Evolutionary conservation across 441 rosid species (phyloP).

Genomic region (Lagerstroemia fauriei): DNA sequence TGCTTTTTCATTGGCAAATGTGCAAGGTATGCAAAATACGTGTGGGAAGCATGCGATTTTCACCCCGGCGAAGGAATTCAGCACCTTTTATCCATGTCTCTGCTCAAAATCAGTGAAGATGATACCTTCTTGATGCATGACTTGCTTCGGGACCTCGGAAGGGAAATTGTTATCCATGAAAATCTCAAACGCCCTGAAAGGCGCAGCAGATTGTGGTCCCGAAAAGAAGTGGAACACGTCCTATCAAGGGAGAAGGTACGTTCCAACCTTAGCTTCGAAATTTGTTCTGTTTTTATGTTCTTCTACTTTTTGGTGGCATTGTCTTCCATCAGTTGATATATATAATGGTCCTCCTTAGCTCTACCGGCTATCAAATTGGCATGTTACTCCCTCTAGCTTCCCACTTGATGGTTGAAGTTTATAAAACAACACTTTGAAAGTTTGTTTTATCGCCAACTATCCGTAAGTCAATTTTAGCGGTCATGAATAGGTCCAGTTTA

Average conservation of each 20-base stretch:
- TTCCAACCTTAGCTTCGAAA: no score
- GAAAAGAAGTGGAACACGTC: background rate
- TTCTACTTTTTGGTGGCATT: no score
- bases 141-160: conserved; percentile 20
- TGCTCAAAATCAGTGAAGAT: conserved; percentile 3
- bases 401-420: no score
- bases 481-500: no score
- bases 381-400: no score
- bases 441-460: no score
- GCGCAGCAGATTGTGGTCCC: conserved; percentile 22
- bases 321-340: no score
- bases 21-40: background rate
- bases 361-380: no score
- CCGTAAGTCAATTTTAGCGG: no score
- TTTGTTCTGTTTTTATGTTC: background rate
- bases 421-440: no score
- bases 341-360: no score
- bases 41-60: background rate
- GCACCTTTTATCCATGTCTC: background rate
- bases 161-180: conserved; percentile 17
- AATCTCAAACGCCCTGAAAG: background rate
- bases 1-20: background rate
- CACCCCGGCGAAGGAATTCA: background rate
- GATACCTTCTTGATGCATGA: conserved; percentile 26
- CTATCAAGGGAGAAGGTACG: background rate